phyloP scores from a whole-genome alignment of 2,329 filamentous ascomycete genomes.

The Colletotrichum costaricense region DNA sequence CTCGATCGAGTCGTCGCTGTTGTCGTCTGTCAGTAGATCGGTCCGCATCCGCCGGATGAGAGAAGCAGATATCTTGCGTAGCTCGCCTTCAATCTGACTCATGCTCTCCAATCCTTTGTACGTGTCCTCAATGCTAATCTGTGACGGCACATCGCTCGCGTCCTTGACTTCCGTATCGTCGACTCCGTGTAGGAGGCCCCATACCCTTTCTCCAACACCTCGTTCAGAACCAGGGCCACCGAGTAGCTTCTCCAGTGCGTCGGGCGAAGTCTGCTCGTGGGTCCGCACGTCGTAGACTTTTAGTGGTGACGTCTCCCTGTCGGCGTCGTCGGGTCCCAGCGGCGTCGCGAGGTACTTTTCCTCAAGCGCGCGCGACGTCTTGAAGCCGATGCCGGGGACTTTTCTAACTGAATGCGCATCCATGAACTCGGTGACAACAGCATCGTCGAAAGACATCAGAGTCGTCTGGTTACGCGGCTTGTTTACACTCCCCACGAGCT shows the following conservation, averaged over 20 bases:
- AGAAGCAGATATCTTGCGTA: conserved; percentile 75
- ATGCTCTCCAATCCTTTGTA: conserved; percentile 78
- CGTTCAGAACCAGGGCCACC: conserved; percentile 76
- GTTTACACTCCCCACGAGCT: conserved; percentile 84
- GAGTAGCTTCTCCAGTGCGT: conserved; percentile 75
- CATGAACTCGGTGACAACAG: conserved; percentile 74
- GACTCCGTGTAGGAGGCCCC: conserved; percentile 83
- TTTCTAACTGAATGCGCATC: conserved; percentile 81
- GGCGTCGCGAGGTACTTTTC: conserved; percentile 37
- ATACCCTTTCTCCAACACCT: conserved; percentile 79
- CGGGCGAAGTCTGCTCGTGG: conserved; percentile 71
- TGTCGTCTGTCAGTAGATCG: conserved; percentile 73
- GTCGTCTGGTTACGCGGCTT: conserved; percentile 93
- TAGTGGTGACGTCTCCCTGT: conserved; percentile 52
- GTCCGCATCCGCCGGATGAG: conserved; percentile 82
- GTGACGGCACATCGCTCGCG: conserved; percentile 78
- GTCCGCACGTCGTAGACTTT: conserved; percentile 74
- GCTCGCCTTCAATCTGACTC: conserved; percentile 73
- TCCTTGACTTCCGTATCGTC: conserved; percentile 80
- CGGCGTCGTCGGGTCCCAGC: conserved; percentile 13
- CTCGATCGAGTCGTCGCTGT: conserved; percentile 42
- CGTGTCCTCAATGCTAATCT: conserved; percentile 96
- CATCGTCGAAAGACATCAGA: conserved; percentile 73
- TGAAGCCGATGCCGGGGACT: conserved; percentile 88
- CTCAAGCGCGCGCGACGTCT: conserved; percentile 66